Percentiles rank a stretch among this genome's conserved stretches.
These are phyloP conservation scores for Pseudogymnoascus sp. DNA, from an alignment of 2,329 filamentous ascomycete species.

Conservation along the genomic window DNA sequence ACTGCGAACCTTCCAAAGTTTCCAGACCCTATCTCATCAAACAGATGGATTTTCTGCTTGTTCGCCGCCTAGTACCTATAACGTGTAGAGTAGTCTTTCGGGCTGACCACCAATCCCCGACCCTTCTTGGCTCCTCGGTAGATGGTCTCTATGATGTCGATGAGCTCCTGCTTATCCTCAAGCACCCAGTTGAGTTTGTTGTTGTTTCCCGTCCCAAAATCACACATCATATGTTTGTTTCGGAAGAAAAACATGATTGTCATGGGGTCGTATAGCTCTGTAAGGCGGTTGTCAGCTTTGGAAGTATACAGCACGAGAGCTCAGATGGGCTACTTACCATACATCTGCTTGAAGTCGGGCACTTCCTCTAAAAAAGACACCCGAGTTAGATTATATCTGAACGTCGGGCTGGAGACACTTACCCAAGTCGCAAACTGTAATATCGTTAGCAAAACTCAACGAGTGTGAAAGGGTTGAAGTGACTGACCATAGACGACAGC, in stretches of 20 bases:
- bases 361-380: constrained; percentile 54
- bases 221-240: constrained; percentile 98
- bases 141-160: constrained; percentile 97
- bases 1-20: background rate
- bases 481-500: constrained; percentile 67
- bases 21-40: background rate
- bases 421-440: constrained; percentile 65
- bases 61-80: constrained; percentile 51
- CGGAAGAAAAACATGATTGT: constrained; percentile 98
- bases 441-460: background rate
- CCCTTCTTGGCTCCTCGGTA: constrained; percentile 99
- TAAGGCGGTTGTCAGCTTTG: constrained; percentile 4
- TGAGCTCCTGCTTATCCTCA: constrained; percentile 96
- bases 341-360: constrained; percentile 94
- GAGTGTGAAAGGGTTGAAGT: background rate
- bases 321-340: constrained; percentile 44
- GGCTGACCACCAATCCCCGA: constrained; percentile 88
- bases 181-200: constrained; percentile 97
- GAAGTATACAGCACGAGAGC: constrained; percentile 3
- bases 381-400: background rate
- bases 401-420: background rate
- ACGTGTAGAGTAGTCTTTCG: constrained; percentile 72
- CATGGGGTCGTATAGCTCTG: constrained; percentile 75
- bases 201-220: constrained; percentile 97
- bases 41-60: background rate